Evolutionary conservation across 2,329 filamentous ascomycete species (phyloP), one percentile per base, ranked within the genome.

Genomic region (Nothophaeocryptopus gaeumannii): DNA sequence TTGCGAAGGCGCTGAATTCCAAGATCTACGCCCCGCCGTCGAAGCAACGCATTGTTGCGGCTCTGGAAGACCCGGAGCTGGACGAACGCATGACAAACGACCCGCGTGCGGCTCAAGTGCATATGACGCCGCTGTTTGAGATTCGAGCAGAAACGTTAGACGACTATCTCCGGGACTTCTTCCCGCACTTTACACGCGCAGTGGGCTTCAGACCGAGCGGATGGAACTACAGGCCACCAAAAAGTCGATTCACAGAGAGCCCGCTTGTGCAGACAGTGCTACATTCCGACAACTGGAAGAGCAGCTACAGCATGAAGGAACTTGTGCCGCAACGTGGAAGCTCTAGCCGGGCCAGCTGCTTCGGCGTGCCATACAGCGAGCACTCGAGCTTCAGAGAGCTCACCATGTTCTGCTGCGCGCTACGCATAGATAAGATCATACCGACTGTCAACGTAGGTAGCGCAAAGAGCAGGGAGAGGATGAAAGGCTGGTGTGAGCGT

Each of bases 51-150:
- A 89, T 97, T 20, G 91, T 89, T 70, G 78, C 81, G 15, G 89
- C 89, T 57, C 80, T 99, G 0, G 90, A 90, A 65, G 92, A 97
- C 65, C 78, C 86, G 0, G 91, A 96, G 64, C 79, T 99, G 4
- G 76, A 84, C 20, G 78, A 80, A 0, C 79, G 89, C 3, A 79
- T 99, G 62, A 99, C 93, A 0, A 78, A 78, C 7, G 76, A 96
- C 65, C 90, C 93, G 0, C 74, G 80, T 15, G 88, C 89, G 61
- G 93, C 93, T 0, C 92, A 97, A 69, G 90, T 99, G 0, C 93
- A 99, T 71, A 96, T 99, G 91, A 95, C 96, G 61, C 90, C 88
- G 62, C 78, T 99, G 8, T 93, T 93, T 78, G 92, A 97, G 69
- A 90, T 99, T 58, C 85, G 90, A 20, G 84, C 90, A 31, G 91